Evolutionary conservation across 176 grass and related monocot species (phyloP).

Genomic region (Oryza brachyantha): DNA sequence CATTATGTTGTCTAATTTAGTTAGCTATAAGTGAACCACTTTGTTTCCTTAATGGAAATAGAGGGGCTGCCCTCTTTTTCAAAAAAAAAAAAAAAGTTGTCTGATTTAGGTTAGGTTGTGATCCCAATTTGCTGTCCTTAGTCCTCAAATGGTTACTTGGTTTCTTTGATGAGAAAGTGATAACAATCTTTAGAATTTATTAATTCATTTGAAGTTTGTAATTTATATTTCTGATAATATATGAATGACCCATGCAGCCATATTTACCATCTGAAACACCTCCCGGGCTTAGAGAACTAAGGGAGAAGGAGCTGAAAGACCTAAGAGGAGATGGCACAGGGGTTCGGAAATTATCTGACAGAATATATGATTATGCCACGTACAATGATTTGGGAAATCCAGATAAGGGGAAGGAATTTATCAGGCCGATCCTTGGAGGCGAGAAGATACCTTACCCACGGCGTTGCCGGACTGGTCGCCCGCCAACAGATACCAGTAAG

Average conservation of each 20-base stretch:
- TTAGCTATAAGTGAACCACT: too few species aligned
- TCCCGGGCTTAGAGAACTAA: conserved; percentile 63
- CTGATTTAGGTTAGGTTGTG: not conserved
- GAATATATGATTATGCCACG: conserved; percentile 78
- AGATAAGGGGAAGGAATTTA: conserved; percentile 62
- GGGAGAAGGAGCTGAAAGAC: conserved; percentile 75
- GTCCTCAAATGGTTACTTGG: not conserved
- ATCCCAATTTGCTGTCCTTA: not conserved
- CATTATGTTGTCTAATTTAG: conserved; percentile 3
- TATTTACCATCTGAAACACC: conserved; percentile 91
- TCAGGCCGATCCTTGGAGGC: conserved; percentile 71
- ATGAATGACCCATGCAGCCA: conserved; percentile 59
- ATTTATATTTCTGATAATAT: conserved; percentile 28
- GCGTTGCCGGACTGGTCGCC: conserved; percentile 81
- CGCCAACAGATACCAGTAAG: conserved; percentile 88
- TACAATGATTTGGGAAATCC: conserved; percentile 99
- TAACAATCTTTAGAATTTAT: not conserved
- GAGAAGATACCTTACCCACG: conserved; percentile 84
- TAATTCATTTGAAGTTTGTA: not conserved
- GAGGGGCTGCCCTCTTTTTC: too few species aligned
- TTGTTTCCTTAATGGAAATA: too few species aligned
- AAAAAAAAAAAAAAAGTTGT: too few species aligned
- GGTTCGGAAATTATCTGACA: conserved; percentile 69
- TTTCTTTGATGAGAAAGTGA: not conserved
- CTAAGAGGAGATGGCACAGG: conserved; percentile 80